phyloP scores from a whole-genome alignment of 1,284 basidiomycete species.

The Trametes polyzona region DNA sequence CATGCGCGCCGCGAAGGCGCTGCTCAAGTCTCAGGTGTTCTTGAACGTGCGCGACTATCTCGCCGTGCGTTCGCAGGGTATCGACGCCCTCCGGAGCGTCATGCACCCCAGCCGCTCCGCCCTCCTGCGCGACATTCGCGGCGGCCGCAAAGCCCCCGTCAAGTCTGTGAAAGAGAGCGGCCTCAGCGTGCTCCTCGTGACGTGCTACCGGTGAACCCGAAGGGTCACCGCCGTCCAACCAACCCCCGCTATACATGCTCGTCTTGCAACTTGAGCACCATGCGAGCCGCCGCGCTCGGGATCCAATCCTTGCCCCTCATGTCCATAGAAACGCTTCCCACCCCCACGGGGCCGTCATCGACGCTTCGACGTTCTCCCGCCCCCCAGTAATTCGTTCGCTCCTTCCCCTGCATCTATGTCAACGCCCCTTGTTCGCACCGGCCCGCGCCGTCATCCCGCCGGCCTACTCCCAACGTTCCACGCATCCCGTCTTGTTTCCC shows the following conservation, averaged over 20 bases:
- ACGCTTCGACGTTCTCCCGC: not conserved
- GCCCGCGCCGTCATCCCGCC: not conserved
- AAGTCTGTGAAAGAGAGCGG: slow-evolving; percentile 68
- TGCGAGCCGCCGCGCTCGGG: not conserved
- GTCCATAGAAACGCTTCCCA: not conserved
- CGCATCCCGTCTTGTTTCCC: too few relatives aligned
- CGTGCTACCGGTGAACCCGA: slow-evolving; percentile 30
- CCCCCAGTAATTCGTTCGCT: not conserved
- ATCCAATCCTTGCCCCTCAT: too few relatives aligned
- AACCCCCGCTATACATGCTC: not conserved
- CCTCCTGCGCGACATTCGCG: slow-evolving; percentile 61
- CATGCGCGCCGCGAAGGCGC: slow-evolving; percentile 60
- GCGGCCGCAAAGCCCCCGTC: slow-evolving; percentile 42
- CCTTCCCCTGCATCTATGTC: slow-evolving; percentile 9
- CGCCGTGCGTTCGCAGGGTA: slow-evolving; percentile 62
- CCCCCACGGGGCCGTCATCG: too few relatives aligned
- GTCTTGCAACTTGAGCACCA: not conserved
- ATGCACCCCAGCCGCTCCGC: slow-evolving; percentile 65
- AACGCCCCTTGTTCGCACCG: not conserved
- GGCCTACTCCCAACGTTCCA: not conserved
- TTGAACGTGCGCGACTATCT: slow-evolving; percentile 76
- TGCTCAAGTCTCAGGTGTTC: slow-evolving; percentile 67
- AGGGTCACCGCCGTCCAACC: too few relatives aligned
- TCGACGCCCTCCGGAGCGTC: slow-evolving; percentile 58
- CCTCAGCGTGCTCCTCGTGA: slow-evolving; percentile 63